Evolutionary conservation across 257 asterid species (phyloP).

Genomic region (Handroanthus guayacan): DNA sequence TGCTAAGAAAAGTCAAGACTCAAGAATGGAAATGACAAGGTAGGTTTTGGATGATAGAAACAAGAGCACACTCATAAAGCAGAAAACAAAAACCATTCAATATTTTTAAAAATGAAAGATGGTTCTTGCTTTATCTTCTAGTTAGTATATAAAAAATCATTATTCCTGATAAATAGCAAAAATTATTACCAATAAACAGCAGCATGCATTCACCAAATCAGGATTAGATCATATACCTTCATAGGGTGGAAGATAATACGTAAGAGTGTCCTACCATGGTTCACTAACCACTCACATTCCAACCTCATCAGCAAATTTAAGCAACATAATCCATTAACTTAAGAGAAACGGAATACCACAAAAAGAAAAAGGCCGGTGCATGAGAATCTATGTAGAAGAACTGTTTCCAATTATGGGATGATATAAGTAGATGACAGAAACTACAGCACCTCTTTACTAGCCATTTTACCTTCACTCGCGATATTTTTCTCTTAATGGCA

Average conservation of each 20-base stretch:
- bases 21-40: constrained; percentile 9
- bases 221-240: not conserved
- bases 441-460: not conserved
- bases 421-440: constrained; percentile 4
- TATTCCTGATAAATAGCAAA: not conserved
- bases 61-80: not conserved
- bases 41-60: not conserved
- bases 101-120: constrained; percentile 8
- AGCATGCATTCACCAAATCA: not conserved
- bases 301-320: not conserved
- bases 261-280: not conserved
- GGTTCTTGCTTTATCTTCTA: not conserved
- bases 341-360: not conserved
- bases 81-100: not conserved
- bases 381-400: not conserved
- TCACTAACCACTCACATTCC: not conserved
- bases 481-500: not conserved
- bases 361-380: not conserved
- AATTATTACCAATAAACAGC: not conserved
- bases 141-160: not conserved
- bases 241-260: not conserved
- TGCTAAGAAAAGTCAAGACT: constrained; percentile 25
- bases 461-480: not conserved
- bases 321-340: not conserved
- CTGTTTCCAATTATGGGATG: not conserved